Percentiles rank a stretch among this genome's conserved stretches.
Conservation (phyloP, 208 protist genomes). For the Wallacemonas sp. region DNA sequence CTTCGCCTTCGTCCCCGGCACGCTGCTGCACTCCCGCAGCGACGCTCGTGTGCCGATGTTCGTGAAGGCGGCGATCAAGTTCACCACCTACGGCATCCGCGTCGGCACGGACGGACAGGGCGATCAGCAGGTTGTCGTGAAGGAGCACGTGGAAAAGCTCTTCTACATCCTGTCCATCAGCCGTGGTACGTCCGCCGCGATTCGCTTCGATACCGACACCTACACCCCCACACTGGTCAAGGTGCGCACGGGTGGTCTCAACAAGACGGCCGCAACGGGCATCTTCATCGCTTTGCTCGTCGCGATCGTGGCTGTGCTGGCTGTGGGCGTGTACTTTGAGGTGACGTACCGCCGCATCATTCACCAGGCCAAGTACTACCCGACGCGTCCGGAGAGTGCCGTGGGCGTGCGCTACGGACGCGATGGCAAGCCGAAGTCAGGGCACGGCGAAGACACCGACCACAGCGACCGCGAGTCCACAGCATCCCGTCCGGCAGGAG, state of each 20-base stretch:
- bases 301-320: conserved; percentile 51
- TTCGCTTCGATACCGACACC: conserved; percentile 64
- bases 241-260: conserved; percentile 24
- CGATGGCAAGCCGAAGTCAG: conserved; percentile 38
- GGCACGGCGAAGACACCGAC: conserved; percentile 14
- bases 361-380: conserved; percentile 67
- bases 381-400: conserved; percentile 50
- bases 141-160: conserved; percentile 54
- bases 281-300: conserved; percentile 70
- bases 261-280: conserved; percentile 44
- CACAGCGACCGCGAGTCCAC: conserved; percentile 1
- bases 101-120: conserved; percentile 2
- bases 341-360: conserved; percentile 70
- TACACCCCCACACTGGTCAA: conserved; percentile 43
- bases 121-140: conserved; percentile 29
- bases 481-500: background rate
- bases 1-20: conserved; percentile 82
- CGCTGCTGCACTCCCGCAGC: conserved; percentile 71
- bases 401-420: conserved; percentile 62
- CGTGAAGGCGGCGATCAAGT: conserved; percentile 54
- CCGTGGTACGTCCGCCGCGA: conserved; percentile 47
- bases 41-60: conserved; percentile 58
- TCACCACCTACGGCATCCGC: conserved; percentile 46
- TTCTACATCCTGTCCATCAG: conserved; percentile 67
- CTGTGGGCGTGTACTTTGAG: conserved; percentile 62